Conservation (phyloP, 495 filamentous ascomycete species). For the Lophiotrema nucula region DNA sequence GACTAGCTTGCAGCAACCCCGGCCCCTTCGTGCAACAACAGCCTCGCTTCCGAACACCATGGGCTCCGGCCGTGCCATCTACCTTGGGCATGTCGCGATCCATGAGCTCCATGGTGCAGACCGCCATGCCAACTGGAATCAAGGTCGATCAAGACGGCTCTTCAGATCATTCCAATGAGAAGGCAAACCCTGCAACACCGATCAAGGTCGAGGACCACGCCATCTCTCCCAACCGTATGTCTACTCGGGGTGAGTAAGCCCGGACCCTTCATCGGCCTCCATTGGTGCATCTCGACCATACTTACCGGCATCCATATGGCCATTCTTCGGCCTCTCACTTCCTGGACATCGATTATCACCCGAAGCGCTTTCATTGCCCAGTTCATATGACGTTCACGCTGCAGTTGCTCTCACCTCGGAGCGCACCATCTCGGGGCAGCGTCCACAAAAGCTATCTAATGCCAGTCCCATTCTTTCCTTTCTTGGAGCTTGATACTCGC, state of each 20-base stretch:
- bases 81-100: constrained; percentile 26
- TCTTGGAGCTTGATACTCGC: no score
- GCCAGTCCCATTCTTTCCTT: no score
- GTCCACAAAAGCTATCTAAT: no score
- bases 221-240: constrained; percentile 16
- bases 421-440: no score
- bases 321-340: constrained; percentile 8
- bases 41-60: constrained; percentile 18
- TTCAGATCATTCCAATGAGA: constrained; percentile 24
- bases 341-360: neutral
- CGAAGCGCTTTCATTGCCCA: no score
- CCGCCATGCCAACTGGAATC: neutral
- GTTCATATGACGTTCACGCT: no score
- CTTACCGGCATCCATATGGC: neutral
- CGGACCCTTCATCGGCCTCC: no score
- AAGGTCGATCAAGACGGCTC: constrained; percentile 19
- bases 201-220: constrained; percentile 19
- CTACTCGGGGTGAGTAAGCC: constrained; percentile 10
- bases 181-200: constrained; percentile 32
- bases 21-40: constrained; percentile 8
- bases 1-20: neutral
- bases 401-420: no score
- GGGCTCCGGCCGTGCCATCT: constrained; percentile 25
- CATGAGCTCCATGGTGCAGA: constrained; percentile 25
- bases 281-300: neutral